Evolutionary conservation across 2,329 filamentous ascomycete genomes (phyloP).

Genomic region (Claviceps sp.): DNA sequence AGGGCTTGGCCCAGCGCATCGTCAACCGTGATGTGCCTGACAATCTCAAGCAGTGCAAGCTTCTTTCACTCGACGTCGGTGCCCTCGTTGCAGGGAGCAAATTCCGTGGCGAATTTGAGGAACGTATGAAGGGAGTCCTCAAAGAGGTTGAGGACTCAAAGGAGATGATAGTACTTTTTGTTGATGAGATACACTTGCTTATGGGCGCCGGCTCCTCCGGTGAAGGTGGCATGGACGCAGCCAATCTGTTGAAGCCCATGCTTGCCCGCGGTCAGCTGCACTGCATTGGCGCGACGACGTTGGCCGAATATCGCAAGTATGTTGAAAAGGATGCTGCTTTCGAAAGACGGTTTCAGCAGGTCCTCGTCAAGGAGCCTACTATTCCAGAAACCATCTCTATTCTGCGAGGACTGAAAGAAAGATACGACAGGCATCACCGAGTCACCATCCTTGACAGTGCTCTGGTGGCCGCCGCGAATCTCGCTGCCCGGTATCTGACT

Average conservation of each 20-base stretch:
- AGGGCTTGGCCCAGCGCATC: constrained; percentile 88
- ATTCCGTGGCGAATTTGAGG: constrained; percentile 96
- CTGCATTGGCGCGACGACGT: constrained; percentile 93
- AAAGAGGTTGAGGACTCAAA: constrained; percentile 94
- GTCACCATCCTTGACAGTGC: constrained; percentile 92
- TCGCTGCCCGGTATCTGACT: constrained; percentile 89
- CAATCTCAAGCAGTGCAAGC: constrained; percentile 83
- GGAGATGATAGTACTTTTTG: constrained; percentile 94
- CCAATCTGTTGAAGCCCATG: constrained; percentile 96
- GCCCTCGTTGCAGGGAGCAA: constrained; percentile 94
- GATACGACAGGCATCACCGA: constrained; percentile 96
- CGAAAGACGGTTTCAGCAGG: constrained; percentile 96
- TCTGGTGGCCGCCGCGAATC: constrained; percentile 78
- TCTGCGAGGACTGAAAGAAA: constrained; percentile 93
- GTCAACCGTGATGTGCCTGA: constrained; percentile 95
- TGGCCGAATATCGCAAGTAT: constrained; percentile 94
- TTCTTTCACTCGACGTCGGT: constrained; percentile 90
- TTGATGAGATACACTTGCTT: constrained; percentile 95
- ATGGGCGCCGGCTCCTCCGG: constrained; percentile 95
- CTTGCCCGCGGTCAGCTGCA: constrained; percentile 90
- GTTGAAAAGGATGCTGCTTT: constrained; percentile 98
- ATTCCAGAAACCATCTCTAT: constrained; percentile 91
- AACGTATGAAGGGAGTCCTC: constrained; percentile 96
- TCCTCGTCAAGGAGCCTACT: constrained; percentile 86
- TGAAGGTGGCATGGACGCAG: constrained; percentile 96